Conservation (phyloP, 495 filamentous ascomycete species). For the Clohesyomyces aquaticus region DNA sequence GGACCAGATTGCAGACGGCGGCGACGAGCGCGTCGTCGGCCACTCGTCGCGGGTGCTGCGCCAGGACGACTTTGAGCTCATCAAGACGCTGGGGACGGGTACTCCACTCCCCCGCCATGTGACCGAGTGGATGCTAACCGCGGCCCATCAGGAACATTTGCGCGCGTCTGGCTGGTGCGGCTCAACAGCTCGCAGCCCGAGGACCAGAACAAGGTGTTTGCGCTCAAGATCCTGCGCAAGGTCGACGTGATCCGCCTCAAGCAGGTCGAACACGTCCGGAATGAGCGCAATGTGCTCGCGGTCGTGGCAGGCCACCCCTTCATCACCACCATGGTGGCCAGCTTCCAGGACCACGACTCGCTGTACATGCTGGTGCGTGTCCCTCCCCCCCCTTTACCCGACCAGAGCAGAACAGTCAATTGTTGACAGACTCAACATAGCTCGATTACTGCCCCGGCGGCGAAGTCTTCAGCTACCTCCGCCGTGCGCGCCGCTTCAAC, state of each 20-base stretch:
- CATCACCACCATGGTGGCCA: conserved; percentile 87
- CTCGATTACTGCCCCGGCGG: conserved; percentile 93
- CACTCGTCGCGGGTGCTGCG: conserved; percentile 58
- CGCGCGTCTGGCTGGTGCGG: conserved; percentile 86
- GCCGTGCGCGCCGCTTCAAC: conserved; percentile 82
- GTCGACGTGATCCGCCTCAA: conserved; percentile 93
- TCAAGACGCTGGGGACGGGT: conserved; percentile 93
- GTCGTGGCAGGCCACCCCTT: conserved; percentile 92
- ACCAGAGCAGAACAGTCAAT: conserved; percentile 7
- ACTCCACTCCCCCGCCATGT: too few species aligned
- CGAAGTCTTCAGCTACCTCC: conserved; percentile 92
- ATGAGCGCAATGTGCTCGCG: conserved; percentile 84
- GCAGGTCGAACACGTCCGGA: conserved; percentile 96
- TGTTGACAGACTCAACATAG: conserved; percentile 46
- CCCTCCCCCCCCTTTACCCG: background rate
- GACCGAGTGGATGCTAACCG: conserved; percentile 46
- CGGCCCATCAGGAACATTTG: conserved; percentile 81
- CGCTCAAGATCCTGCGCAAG: conserved; percentile 92
- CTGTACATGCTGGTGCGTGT: conserved; percentile 84
- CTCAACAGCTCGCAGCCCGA: conserved; percentile 47
- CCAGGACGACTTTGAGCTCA: conserved; percentile 76
- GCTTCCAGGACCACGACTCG: conserved; percentile 86
- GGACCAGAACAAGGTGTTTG: conserved; percentile 73
- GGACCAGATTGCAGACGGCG: conserved; percentile 57
- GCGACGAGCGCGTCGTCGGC: conserved; percentile 62